Evolutionary conservation across 768 basidiomycete species (phyloP), one percentile per base, ranked within the genome.

Genomic region (Tricholoma matsutake): DNA sequence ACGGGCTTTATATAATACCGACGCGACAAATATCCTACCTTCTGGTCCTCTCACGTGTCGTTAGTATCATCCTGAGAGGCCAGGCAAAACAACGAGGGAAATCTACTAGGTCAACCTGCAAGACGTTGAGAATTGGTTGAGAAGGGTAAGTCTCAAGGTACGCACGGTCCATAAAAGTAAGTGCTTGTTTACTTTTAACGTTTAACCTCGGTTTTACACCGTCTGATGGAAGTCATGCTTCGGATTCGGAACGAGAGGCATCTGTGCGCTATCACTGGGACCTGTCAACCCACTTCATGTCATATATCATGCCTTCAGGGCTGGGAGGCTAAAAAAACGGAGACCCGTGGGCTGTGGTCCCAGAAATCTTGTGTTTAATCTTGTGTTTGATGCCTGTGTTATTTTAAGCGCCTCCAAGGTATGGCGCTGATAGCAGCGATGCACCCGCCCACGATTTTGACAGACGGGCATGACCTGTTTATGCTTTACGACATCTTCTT

Each of bases 381-480:
- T 16, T 6, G 22, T 25, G 22, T 25, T 25, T 25, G 22, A 25
- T 25, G 22, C 22, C 22, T 25, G 32, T 34, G 31, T 16, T 32
- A n/a, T 18, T 56, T 6, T 39, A 39, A 28, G 55, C 37, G 25
- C 56, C 28, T n/a, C 41, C 22, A 29, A 51, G 47, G 14, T 51
- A 6, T 29, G 28, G 47, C 47, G 47, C 47, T 29, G 47, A 51
- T 51, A 51, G 47, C 11, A 51, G 22, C 13, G 29, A 16, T 52
- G n/a, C 51, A 29, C 51, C n/a, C 29, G 51, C 51, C 31, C 51
- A 18, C 29, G 14, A n/a, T 51, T 25, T 56, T 56, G 39, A 35
- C 34, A 31, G 37, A 47, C 43, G n/a, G 43, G 43, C 43, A 47
- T 47, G 39, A 41, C 39, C 16, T 28, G 59, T 61, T 49, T 57